A percentile compares a stretch with the other conserved stretches of the same genome.
Evolutionary conservation across 2,329 filamentous ascomycete genomes (phyloP).

Genomic region (Arthrocladium fulminans): DNA sequence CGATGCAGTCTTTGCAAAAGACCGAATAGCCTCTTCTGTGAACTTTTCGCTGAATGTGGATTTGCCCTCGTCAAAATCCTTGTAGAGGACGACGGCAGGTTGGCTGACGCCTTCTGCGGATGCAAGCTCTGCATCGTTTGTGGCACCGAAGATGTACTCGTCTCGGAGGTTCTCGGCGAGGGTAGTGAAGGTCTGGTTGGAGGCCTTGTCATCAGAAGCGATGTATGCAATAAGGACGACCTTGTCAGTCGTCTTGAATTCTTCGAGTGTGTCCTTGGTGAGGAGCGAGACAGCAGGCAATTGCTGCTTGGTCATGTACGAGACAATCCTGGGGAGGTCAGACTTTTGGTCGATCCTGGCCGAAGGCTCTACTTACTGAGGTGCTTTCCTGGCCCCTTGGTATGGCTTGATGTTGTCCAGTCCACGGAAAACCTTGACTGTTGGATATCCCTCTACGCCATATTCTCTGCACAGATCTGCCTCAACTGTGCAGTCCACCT

Average conservation of each 20-base stretch:
- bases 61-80: constrained; percentile 96
- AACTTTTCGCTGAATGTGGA: constrained; percentile 73
- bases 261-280: constrained; percentile 71
- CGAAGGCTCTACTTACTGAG: constrained; percentile 41
- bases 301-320: constrained; percentile 97
- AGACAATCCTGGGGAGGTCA: constrained; percentile 47
- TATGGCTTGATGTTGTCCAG: constrained; percentile 73
- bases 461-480: constrained; percentile 79
- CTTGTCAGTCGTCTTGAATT: constrained; percentile 98
- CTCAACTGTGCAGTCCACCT: constrained; percentile 84
- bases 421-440: constrained; percentile 97
- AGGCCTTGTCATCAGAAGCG: constrained; percentile 66
- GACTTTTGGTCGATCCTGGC: constrained; percentile 11
- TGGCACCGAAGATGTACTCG: constrained; percentile 83
- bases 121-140: constrained; percentile 72
- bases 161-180: constrained; percentile 72
- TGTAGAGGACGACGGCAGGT: constrained; percentile 88
- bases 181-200: constrained; percentile 72
- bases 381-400: constrained; percentile 79
- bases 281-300: constrained; percentile 83
- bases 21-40: constrained; percentile 66
- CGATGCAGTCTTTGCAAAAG: constrained; percentile 74
- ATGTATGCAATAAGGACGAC: constrained; percentile 90
- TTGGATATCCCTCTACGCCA: constrained; percentile 95
- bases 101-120: constrained; percentile 82